phyloP scores from a whole-genome alignment of 2,329 filamentous ascomycete genomes.

The Monilinia fructicola region DNA sequence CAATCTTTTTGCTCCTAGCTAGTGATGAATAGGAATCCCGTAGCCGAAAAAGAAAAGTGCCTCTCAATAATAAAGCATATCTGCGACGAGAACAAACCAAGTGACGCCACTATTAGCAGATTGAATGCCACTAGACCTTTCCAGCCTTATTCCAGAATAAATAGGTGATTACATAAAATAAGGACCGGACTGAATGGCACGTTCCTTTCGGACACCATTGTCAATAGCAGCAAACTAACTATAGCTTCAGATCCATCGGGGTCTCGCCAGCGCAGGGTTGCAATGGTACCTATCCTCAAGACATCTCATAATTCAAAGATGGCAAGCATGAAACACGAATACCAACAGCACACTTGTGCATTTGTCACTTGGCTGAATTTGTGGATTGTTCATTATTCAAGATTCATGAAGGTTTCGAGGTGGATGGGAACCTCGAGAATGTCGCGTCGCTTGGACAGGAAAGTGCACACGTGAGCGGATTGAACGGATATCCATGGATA shows the following conservation, averaged over 20 bases:
- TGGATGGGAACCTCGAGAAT: not conserved
- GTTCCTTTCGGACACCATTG: not conserved
- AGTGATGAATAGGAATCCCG: not conserved
- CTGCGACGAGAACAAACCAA: not conserved
- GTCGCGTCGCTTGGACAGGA: not conserved
- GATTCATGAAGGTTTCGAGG: slow-evolving; percentile 2
- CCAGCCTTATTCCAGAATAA: not conserved
- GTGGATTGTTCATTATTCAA: not conserved
- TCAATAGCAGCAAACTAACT: slow-evolving; percentile 1
- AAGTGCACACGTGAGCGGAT: slow-evolving; percentile 2
- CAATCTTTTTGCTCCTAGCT: not conserved
- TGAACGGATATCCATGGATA: not conserved
- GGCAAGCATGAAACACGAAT: not conserved
- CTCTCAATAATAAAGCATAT: not conserved
- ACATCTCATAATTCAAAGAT: no score
- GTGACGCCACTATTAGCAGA: not conserved
- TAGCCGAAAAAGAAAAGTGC: no score
- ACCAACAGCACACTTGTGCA: not conserved
- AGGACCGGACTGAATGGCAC: not conserved
- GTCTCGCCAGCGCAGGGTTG: no score
- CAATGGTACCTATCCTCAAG: no score
- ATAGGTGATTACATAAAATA: not conserved
- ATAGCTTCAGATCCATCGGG: not conserved
- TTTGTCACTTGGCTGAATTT: not conserved
- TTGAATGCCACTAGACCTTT: not conserved